A percentile compares a stretch with the other conserved stretches of the same genome.
These are phyloP conservation scores for Aspergillus novofumigatus DNA, from an alignment of 2,329 filamentous ascomycete species.

Conservation along the genomic window DNA sequence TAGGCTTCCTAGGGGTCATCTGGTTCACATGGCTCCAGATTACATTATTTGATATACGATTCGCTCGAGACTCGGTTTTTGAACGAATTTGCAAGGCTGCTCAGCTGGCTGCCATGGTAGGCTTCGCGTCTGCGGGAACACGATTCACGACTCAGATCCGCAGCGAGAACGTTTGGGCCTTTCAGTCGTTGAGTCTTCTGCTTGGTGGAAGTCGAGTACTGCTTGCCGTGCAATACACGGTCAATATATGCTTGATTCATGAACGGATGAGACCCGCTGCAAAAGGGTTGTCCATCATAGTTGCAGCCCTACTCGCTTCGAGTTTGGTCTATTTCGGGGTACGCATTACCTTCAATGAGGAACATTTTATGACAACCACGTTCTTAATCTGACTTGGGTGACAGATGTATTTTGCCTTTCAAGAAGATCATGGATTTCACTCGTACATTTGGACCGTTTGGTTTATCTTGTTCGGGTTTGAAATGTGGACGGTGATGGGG, in stretches of 20 bases:
- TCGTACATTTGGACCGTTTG: slow-evolving; percentile 45
- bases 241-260: slow-evolving; percentile 29
- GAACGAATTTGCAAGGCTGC: slow-evolving; percentile 56
- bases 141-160: slow-evolving; percentile 40
- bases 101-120: slow-evolving; percentile 62
- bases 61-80: slow-evolving; percentile 61
- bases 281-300: slow-evolving; percentile 27
- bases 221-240: slow-evolving; percentile 52
- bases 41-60: slow-evolving; percentile 62
- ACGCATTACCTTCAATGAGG: slow-evolving; percentile 3
- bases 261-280: slow-evolving; percentile 22
- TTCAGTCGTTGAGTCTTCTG: slow-evolving; percentile 39
- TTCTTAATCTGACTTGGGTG: slow-evolving; percentile 3
- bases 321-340: slow-evolving; percentile 28
- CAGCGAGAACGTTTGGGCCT: slow-evolving; percentile 41
- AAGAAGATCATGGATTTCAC: slow-evolving; percentile 14
- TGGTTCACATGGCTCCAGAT: slow-evolving; percentile 68
- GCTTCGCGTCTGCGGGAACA: slow-evolving; percentile 58
- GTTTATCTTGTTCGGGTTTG: slow-evolving; percentile 54
- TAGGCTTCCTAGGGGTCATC: slow-evolving; percentile 55
- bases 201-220: slow-evolving; percentile 52
- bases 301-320: slow-evolving; percentile 24
- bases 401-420: slow-evolving; percentile 35
- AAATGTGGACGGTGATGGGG: slow-evolving; percentile 50
- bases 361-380: neutral